Evolutionary conservation across 1,284 basidiomycete species (phyloP).

Genomic region (Trichosporon ovoides): DNA sequence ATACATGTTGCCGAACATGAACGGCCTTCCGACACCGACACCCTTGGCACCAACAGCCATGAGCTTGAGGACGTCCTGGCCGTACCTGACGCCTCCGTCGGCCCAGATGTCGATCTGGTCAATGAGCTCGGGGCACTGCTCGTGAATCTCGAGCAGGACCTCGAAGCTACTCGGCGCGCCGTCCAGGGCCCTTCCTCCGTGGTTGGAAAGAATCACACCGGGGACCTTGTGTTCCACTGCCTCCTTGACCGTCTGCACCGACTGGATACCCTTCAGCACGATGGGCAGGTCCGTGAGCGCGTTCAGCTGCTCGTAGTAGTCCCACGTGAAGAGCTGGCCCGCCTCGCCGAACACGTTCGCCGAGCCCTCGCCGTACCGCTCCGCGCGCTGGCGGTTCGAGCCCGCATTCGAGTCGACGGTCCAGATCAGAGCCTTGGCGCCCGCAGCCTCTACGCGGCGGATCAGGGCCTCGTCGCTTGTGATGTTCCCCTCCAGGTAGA

Average conservation of each 20-base stretch:
- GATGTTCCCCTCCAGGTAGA: slow-evolving; percentile 39
- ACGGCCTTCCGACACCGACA: slow-evolving; percentile 51
- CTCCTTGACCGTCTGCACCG: slow-evolving; percentile 48
- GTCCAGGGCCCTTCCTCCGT: slow-evolving; percentile 44
- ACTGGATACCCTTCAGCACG: slow-evolving; percentile 59
- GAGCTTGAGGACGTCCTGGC: slow-evolving; percentile 51
- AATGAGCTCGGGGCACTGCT: slow-evolving; percentile 43
- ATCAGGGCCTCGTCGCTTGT: slow-evolving; percentile 47
- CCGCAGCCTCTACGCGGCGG: slow-evolving; percentile 47
- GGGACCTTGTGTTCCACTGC: slow-evolving; percentile 34
- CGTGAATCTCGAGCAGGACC: slow-evolving; percentile 44
- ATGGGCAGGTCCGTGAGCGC: slow-evolving; percentile 71
- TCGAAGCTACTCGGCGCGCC: slow-evolving; percentile 43
- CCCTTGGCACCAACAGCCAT: slow-evolving; percentile 51
- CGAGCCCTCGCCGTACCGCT: slow-evolving; percentile 1
- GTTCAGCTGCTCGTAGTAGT: slow-evolving; percentile 48
- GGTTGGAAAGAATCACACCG: slow-evolving; percentile 49
- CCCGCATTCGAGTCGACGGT: slow-evolving; percentile 43
- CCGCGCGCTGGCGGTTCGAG: slow-evolving; percentile 17
- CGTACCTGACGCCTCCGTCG: slow-evolving; percentile 52
- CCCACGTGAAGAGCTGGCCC: slow-evolving; percentile 52
- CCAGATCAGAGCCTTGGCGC: slow-evolving; percentile 51
- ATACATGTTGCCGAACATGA: slow-evolving; percentile 32
- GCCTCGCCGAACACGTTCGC: slow-evolving; percentile 19
- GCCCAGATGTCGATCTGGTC: slow-evolving; percentile 50